Percentiles rank a stretch among this genome's conserved stretches.
phyloP scores from a whole-genome alignment of 768 basidiomycete species.

The Pulveroboletus sp. region DNA sequence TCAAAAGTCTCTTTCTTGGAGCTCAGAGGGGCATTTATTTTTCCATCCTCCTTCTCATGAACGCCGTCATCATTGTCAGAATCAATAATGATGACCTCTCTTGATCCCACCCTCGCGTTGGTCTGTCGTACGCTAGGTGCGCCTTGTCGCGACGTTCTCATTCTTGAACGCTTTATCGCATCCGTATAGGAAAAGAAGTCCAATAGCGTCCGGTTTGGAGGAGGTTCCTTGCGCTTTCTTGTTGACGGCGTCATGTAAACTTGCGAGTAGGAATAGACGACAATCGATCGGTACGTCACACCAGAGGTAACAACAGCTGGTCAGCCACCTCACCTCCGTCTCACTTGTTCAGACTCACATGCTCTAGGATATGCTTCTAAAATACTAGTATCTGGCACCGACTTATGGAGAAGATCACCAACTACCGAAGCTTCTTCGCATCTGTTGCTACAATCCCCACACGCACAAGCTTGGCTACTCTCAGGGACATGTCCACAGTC shows the following conservation, averaged over 20 bases:
- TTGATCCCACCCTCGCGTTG: neutral
- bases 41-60: neutral
- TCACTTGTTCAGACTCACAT: too few species aligned
- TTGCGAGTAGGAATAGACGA: neutral
- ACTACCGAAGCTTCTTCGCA: conserved; percentile 17
- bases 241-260: conserved; percentile 33
- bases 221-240: conserved; percentile 32
- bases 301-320: neutral
- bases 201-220: conserved; percentile 38
- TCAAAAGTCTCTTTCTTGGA: neutral
- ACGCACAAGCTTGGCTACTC: conserved; percentile 32
- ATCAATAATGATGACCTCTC: conserved; percentile 58
- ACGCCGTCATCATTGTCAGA: conserved; percentile 48
- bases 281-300: neutral
- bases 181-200: conserved; percentile 39
- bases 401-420: neutral
- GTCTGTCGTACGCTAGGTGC: neutral
- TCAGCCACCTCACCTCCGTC: too few species aligned
- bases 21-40: neutral
- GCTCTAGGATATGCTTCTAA: too few species aligned
- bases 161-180: conserved; percentile 19
- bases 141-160: conserved; percentile 2
- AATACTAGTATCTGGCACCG: too few species aligned
- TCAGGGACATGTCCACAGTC: conserved; percentile 63
- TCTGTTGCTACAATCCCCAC: conserved; percentile 18